Conservation (phyloP, 2,329 filamentous ascomycete species). For the Aspergillus thermomutatus region DNA sequence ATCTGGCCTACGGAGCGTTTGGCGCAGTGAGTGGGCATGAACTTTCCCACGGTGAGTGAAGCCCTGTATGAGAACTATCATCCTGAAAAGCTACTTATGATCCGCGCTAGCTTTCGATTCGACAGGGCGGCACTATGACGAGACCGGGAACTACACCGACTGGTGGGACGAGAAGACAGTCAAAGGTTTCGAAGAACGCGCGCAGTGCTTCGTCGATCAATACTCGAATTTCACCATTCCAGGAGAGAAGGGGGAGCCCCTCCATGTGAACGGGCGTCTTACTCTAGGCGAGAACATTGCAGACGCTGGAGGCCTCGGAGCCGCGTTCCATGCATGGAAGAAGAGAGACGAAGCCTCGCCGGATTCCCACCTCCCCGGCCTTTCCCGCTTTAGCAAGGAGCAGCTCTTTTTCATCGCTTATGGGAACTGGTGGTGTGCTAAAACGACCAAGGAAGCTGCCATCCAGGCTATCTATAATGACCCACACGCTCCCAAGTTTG, state of each 20-base stretch:
- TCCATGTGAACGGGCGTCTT: slow-evolving; percentile 61
- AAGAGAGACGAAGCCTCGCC: slow-evolving; percentile 52
- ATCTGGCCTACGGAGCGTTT: slow-evolving; percentile 67
- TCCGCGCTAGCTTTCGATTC: slow-evolving; percentile 58
- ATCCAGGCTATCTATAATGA: slow-evolving; percentile 60
- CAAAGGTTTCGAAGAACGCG: slow-evolving; percentile 55
- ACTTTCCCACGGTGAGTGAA: slow-evolving; percentile 54
- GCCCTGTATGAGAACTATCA: not conserved
- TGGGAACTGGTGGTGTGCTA: slow-evolving; percentile 65
- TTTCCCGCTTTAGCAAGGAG: slow-evolving; percentile 62
- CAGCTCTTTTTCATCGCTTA: slow-evolving; percentile 69
- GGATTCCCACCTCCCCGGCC: slow-evolving; percentile 56
- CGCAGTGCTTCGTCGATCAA: slow-evolving; percentile 66
- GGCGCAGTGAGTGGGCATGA: slow-evolving; percentile 67
- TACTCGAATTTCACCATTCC: slow-evolving; percentile 60
- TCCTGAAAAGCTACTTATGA: slow-evolving; percentile 1
- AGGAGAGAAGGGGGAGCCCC: slow-evolving; percentile 53
- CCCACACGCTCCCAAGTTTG: slow-evolving; percentile 62
- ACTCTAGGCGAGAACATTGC: slow-evolving; percentile 70
- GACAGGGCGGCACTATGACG: slow-evolving; percentile 61
- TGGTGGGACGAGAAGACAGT: slow-evolving; percentile 66
- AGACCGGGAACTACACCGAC: slow-evolving; percentile 61
- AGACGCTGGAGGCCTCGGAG: slow-evolving; percentile 64
- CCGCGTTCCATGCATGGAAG: slow-evolving; percentile 65
- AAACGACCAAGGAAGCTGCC: slow-evolving; percentile 57